Base-by-base conservation (phyloP, 768 basidiomycete genomes). In the Lyophyllum atratum region DNA sequence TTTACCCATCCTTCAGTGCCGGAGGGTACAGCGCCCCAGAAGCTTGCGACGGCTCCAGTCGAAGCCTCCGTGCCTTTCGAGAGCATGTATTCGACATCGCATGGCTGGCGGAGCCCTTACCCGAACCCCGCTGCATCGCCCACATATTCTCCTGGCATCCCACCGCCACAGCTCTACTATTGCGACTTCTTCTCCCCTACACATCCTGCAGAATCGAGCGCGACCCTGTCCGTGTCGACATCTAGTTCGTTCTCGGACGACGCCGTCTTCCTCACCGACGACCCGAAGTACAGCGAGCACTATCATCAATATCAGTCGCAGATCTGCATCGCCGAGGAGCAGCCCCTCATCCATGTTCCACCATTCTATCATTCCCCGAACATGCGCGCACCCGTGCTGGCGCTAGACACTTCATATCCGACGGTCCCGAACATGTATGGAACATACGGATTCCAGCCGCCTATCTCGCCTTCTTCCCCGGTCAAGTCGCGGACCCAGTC, bases 211-310 rank as follows among this genome's bases (percentile, higher is more conserved):
- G 58, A 61, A 28, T 59, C 52, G 26, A 52, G 60, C 26, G 48
- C 31, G 19, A 52, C 55, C 29, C 17, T 60, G 33, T 59, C 63
- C 5, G 61, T 61, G 17, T 65, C 62, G 37, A 50, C 62, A 7
- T 59, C 62, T 26, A 61, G 54, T 42, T 65, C 64, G 17, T 49
- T 60, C 17, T 72, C 67, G 9, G 71, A 72, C 55, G 76, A 77
- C 31, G 56, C 63, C 45, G 43, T 62, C 34, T 68, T 74, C 56
- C 62, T 69, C 46, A 75, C 76, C 55, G 74, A 76, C 52, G 75
- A 77, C 66, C 77, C 76, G 34, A 69, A 72, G 58, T 78, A 73
- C 56, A 60, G 59, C 55, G 77, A 78, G 60, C 76, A 76, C 59
- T 57, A 67, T 14, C 75, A 78, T 54, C 68, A 68, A 42, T 68